phyloP scores from a whole-genome alignment of 176 grass and related monocot genomes.

The Guadua angustifolia region DNA sequence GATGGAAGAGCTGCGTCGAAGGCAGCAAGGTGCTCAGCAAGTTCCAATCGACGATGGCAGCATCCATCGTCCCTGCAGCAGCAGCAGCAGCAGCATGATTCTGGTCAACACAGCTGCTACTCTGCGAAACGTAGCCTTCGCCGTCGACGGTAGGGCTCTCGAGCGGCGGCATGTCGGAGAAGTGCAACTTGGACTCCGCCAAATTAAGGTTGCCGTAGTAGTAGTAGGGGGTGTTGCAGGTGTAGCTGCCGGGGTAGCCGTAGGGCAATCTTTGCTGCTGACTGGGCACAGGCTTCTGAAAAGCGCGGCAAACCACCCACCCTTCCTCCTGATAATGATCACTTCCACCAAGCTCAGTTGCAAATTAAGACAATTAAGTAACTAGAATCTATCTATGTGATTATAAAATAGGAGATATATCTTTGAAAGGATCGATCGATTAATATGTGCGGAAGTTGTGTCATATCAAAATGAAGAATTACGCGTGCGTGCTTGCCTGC shows the following conservation, averaged over 20 bases:
- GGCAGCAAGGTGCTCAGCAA: conserved; percentile 56
- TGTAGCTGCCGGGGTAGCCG: conserved; percentile 38
- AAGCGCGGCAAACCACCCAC: conserved; percentile 96
- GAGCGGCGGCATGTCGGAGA: conserved; percentile 53
- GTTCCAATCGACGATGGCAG: conserved; percentile 59
- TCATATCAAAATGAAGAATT: too few relatives aligned
- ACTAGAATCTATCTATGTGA: too few relatives aligned
- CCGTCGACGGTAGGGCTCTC: conserved; percentile 37
- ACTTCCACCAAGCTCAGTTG: background rate
- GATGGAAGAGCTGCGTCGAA: conserved; percentile 55
- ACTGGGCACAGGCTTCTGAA: conserved; percentile 70
- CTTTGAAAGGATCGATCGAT: too few relatives aligned
- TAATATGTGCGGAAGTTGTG: too few relatives aligned
- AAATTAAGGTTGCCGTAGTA: conserved; percentile 35
- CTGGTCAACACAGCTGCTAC: conserved; percentile 10
- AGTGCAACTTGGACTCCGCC: conserved; percentile 42
- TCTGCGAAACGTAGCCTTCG: conserved; percentile 25
- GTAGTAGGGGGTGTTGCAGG: conserved; percentile 26
- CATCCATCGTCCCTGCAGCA: conserved; percentile 33
- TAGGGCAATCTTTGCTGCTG: conserved; percentile 57
- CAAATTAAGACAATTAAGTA: too few relatives aligned
- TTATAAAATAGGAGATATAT: too few relatives aligned
- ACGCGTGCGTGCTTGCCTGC: conserved; percentile 44
- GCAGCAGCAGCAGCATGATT: conserved; percentile 17
- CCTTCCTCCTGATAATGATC: conserved; percentile 72